Conservation (phyloP, 2,329 filamentous ascomycete species). For the Aspergillus terreus region DNA sequence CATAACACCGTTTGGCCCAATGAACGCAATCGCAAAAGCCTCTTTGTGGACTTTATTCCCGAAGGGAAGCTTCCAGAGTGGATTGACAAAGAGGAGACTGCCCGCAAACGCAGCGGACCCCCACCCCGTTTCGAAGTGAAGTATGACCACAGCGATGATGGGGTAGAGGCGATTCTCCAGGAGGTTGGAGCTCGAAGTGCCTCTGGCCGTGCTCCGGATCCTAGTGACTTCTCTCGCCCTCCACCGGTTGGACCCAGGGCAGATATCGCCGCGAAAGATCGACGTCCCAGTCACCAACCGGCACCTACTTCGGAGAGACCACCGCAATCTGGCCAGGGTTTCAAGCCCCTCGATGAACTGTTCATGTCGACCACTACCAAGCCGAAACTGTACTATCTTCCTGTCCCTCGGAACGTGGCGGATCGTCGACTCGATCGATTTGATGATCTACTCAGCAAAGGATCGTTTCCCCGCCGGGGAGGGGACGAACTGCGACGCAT, state of each 20-base stretch:
- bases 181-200: conserved; percentile 38
- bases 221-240: conserved; percentile 17
- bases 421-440: conserved; percentile 62
- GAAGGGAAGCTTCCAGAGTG: conserved; percentile 68
- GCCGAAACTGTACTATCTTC: conserved; percentile 62
- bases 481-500: conserved; percentile 64
- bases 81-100: conserved; percentile 65
- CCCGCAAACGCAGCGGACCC: conserved; percentile 37
- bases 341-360: conserved; percentile 57
- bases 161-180: conserved; percentile 56
- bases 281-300: conserved; percentile 23
- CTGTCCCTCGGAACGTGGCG: conserved; percentile 63
- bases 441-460: conserved; percentile 40
- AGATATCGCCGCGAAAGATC: conserved; percentile 18
- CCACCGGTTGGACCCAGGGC: conserved; percentile 25
- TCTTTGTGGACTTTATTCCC: conserved; percentile 89
- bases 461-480: conserved; percentile 33
- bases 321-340: conserved; percentile 38
- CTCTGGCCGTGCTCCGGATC: conserved; percentile 10
- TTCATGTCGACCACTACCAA: conserved; percentile 60
- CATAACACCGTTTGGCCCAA: conserved; percentile 83
- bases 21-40: conserved; percentile 74
- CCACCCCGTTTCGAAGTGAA: conserved; percentile 66
- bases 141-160: conserved; percentile 59
- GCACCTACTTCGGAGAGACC: conserved; percentile 8